These are phyloP conservation scores for Phallus indusiatus DNA, from an alignment of 768 basidiomycete species.

Conservation along the genomic window DNA sequence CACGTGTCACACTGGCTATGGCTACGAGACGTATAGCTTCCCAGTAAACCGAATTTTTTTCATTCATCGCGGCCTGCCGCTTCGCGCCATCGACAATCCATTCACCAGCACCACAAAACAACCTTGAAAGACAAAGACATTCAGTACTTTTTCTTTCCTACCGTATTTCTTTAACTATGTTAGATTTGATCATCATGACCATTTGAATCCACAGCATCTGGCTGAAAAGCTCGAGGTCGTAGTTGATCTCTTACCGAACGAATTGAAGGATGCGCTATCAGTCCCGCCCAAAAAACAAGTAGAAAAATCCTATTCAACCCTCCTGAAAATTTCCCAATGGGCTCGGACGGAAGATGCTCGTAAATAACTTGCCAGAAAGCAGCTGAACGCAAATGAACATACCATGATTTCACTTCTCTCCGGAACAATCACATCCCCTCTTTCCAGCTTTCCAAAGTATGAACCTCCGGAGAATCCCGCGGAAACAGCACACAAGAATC, in stretches of 20 bases:
- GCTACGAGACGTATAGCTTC: too few species aligned
- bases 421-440: constrained; percentile 69
- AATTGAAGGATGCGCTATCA: constrained; percentile 33
- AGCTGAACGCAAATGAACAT: constrained; percentile 46
- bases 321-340: constrained; percentile 60
- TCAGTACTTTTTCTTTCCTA: too few species aligned
- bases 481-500: constrained; percentile 30
- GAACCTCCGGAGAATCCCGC: constrained; percentile 33
- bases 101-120: too few species aligned
- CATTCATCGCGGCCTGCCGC: too few species aligned
- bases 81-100: too few species aligned
- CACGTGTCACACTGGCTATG: too few species aligned
- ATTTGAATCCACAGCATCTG: constrained; percentile 56
- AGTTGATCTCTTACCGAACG: constrained; percentile 33
- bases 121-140: too few species aligned
- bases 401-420: constrained; percentile 69
- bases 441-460: constrained; percentile 54
- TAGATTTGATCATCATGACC: neutral
- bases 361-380: constrained; percentile 29
- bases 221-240: constrained; percentile 32
- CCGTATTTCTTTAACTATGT: too few species aligned
- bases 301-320: constrained; percentile 51
- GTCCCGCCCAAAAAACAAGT: constrained; percentile 28
- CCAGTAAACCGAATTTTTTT: too few species aligned
- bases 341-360: constrained; percentile 43